A percentile compares a stretch with the other conserved stretches of the same genome.
Evolutionary conservation across 208 protist genomes (phyloP).

Genomic region (Trypanosoma boissoni): DNA sequence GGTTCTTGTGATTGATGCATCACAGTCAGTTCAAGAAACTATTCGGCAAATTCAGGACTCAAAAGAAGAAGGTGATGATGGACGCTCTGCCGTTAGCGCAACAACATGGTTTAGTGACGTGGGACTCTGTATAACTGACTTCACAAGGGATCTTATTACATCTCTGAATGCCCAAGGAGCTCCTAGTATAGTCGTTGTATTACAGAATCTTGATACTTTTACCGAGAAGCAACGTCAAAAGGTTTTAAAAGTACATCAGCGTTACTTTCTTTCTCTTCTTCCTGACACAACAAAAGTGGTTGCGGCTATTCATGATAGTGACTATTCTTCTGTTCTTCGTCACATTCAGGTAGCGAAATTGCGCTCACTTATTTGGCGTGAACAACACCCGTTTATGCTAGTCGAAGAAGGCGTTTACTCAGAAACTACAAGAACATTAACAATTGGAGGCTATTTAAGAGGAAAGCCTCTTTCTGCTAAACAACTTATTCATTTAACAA

Average conservation of each 20-base stretch:
- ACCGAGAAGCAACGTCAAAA: slow-evolving; percentile 64
- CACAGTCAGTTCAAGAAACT: slow-evolving; percentile 76
- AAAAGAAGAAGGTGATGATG: slow-evolving; percentile 20
- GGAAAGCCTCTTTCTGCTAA: slow-evolving; percentile 72
- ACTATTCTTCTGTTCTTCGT: slow-evolving; percentile 47
- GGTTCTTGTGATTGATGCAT: slow-evolving; percentile 72
- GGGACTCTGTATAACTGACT: slow-evolving; percentile 85
- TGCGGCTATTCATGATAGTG: slow-evolving; percentile 35
- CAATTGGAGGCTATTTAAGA: slow-evolving; percentile 62
- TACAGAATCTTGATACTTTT: slow-evolving; percentile 84
- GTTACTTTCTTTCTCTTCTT: slow-evolving; percentile 82
- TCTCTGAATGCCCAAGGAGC: slow-evolving; percentile 75
- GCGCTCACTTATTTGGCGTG: slow-evolving; percentile 71
- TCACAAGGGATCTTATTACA: slow-evolving; percentile 74
- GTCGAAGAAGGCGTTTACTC: slow-evolving; percentile 57
- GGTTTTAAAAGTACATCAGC: slow-evolving; percentile 78
- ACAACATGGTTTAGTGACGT: slow-evolving; percentile 86
- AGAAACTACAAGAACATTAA: slow-evolving; percentile 44
- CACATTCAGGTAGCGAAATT: slow-evolving; percentile 75
- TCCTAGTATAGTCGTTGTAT: slow-evolving; percentile 62
- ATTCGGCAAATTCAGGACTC: slow-evolving; percentile 64
- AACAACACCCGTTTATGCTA: slow-evolving; percentile 81
- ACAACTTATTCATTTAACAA: slow-evolving; percentile 85
- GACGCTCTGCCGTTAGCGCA: slow-evolving; percentile 36
- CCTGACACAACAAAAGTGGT: slow-evolving; percentile 74